Evolutionary conservation across 2,329 filamentous ascomycete genomes (phyloP).

Genomic region (Curvularia hawaiiensis): DNA sequence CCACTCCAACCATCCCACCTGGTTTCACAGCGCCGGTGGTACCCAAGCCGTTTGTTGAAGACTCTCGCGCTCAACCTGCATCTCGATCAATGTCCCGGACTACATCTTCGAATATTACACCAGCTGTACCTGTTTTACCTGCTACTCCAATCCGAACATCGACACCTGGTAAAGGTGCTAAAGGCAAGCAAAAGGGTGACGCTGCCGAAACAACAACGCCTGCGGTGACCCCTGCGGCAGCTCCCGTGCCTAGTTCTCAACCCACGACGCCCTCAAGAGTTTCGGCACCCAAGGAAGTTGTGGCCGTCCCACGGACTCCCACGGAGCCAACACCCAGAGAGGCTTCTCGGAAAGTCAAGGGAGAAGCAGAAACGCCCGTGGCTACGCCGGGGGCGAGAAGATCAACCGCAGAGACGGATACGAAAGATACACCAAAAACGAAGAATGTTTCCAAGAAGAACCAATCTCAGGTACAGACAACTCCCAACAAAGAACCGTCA

Average conservation of each 20-base stretch:
- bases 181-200: conserved; percentile 25
- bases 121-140: conserved; percentile 49
- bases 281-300: conserved; percentile 15
- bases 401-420: conserved; percentile 13
- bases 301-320: conserved; percentile 17
- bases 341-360: conserved; percentile 20
- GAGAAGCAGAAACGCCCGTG: conserved; percentile 12
- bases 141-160: conserved; percentile 41
- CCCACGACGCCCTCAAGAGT: conserved; percentile 32
- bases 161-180: conserved; percentile 39
- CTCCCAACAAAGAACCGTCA: conserved; percentile 14
- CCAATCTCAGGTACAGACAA: conserved; percentile 17
- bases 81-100: conserved; percentile 38
- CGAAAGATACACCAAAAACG: conserved; percentile 27
- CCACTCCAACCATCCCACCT: conserved; percentile 54
- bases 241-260: conserved; percentile 7
- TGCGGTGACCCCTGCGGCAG: conserved; percentile 3
- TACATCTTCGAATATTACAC: conserved; percentile 38
- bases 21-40: conserved; percentile 47
- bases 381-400: conserved; percentile 27
- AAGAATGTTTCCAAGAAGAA: conserved; percentile 30
- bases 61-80: conserved; percentile 22
- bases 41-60: conserved; percentile 30
- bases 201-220: conserved; percentile 6
- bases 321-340: conserved; percentile 16